Base-by-base conservation (phyloP, 352 stramenopile genomes). In the Globisporangium emineosum region DNA sequence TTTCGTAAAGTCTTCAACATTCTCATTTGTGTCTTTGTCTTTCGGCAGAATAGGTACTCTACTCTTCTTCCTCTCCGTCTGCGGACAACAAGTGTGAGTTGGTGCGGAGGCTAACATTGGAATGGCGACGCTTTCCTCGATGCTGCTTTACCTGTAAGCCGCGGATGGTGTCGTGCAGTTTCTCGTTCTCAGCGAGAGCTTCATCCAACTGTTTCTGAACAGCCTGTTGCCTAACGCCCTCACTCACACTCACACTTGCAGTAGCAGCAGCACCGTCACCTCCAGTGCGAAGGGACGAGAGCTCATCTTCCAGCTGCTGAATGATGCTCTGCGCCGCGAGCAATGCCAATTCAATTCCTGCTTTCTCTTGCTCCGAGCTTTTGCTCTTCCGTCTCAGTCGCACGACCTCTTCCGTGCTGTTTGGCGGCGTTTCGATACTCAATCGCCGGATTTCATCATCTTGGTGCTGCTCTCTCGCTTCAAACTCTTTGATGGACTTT, bases 121-220 rank as follows among this genome's bases (percentile, higher is more conserved):
- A 47, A 81, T 58, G 53, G 67, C 75, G n/a, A 50, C 71, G 58
- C 69, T 59, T 62, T 62, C 75, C 70, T 64, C 68, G 54, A 68
- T 52, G 37, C 65, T 60, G 72, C 67, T 83, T 86, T 76, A 84
- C 75, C 79, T 90, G 76, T 33, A 89, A 57, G n/a, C 84, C 70
- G 64, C 78, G 74, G 57, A 89, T 75, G 19, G 78, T 88, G 56
- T 83, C 77, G 35, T 87, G 69, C 43, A 92, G 71, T 42, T 89
- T 73, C 47, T 72, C 71, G 35, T 89, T 90, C 55, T 90, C 79
- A 27, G 66, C 74, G 10, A 92, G 52, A 40, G 79, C 76, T 40
- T 63, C 71, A 35, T 86, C 69, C 10, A 92, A 55, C 30, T 87
- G 50, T 27, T 73, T 82, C 54, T 86, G 72, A 12, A 87, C 68